These are phyloP conservation scores for Achaetomium macrosporum DNA, from an alignment of 2,329 filamentous ascomycete species.

Conservation along the genomic window DNA sequence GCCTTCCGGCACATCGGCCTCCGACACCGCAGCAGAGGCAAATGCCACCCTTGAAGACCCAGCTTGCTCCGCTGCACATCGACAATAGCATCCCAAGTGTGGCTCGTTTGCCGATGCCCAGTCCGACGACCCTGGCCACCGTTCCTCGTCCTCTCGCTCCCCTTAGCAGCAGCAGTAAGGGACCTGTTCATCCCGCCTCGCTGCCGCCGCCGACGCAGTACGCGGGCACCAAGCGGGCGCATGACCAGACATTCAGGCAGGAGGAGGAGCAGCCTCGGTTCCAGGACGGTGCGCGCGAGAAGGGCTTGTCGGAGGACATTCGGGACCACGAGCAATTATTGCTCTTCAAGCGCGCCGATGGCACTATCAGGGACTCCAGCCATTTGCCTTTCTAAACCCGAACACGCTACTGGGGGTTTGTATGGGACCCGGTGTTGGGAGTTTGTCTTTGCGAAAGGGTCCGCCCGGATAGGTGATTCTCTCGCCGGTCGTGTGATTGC, in stretches of 20 bases:
- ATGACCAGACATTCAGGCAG: slow-evolving; percentile 20
- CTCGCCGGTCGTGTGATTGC: not conserved
- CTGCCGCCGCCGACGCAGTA: slow-evolving; percentile 16
- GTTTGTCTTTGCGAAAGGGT: not conserved
- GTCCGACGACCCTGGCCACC: slow-evolving; percentile 6
- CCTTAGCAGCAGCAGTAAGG: not conserved
- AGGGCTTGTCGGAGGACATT: slow-evolving; percentile 11
- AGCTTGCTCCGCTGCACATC: slow-evolving; percentile 17
- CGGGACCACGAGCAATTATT: not conserved
- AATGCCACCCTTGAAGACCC: slow-evolving; percentile 5
- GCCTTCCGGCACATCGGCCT: slow-evolving; percentile 2
- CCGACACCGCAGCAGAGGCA: slow-evolving; percentile 10
- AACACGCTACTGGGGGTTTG: not conserved
- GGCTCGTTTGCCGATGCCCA: slow-evolving; percentile 15
- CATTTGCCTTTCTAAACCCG: not conserved
- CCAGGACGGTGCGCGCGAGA: slow-evolving; percentile 23
- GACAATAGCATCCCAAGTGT: slow-evolving; percentile 5
- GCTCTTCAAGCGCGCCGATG: slow-evolving; percentile 20
- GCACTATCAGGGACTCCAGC: not conserved
- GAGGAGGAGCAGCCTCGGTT: slow-evolving; percentile 9
- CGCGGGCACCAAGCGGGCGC: slow-evolving; percentile 23
- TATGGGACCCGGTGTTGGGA: not conserved
- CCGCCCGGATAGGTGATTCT: not conserved
- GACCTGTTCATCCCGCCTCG: slow-evolving; percentile 11
- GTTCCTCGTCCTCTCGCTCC: not conserved